Evolutionary conservation across 1,284 basidiomycete species (phyloP), one percentile per base, ranked within the genome.

Genomic region (Grifola frondosa): DNA sequence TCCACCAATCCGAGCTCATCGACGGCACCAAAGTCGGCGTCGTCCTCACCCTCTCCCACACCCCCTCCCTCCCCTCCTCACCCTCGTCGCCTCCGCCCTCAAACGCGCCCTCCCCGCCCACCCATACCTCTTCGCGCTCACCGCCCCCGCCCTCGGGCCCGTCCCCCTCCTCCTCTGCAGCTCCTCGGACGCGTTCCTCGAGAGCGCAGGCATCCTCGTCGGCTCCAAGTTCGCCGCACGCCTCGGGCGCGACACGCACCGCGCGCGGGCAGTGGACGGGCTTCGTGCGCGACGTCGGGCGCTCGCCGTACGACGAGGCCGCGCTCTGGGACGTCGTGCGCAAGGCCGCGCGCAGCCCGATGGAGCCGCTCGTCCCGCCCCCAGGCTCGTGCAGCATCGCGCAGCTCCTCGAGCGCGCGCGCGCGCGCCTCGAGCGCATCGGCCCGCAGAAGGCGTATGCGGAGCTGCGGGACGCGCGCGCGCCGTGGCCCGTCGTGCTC

Each of bases 191-290:
- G 70, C 74, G 7, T 73, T 77, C 40, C 70, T 86, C 16, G 74
- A 81, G 42, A 76, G 83, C 19, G 81, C 83, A 1, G 69, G 76
- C n/a, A 68, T 84, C 12, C 74, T 88, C 45, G 69, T 75, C 13
- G 67, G 66, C 44, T 73, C 81, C 25, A 87, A 87, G 60, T 81
- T 88, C 55, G n/a, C n/a, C n/a, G n/a, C n/a, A n/a, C n/a, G n/a
- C n/a, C n/a, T n/a, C n/a, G n/a, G 73, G 77, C 40, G 71, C 86
- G 16, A 73, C 81, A 42, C 77, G 83, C 19, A 81, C 83, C 1
- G 69, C 76, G n/a, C 31, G 67, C 23, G 66, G 63, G 20, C 57
- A 66, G 28, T 77, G 78, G 67, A 57, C 75, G 6, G 74, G 72
- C 3, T 61, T 68, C 23, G 71, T 84, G 17, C 67, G 71, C 9